A percentile compares a stretch with the other conserved stretches of the same genome.
phyloP scores from a whole-genome alignment of 192 early-diverging fungal species.

The Umbelopsis sp. region DNA sequence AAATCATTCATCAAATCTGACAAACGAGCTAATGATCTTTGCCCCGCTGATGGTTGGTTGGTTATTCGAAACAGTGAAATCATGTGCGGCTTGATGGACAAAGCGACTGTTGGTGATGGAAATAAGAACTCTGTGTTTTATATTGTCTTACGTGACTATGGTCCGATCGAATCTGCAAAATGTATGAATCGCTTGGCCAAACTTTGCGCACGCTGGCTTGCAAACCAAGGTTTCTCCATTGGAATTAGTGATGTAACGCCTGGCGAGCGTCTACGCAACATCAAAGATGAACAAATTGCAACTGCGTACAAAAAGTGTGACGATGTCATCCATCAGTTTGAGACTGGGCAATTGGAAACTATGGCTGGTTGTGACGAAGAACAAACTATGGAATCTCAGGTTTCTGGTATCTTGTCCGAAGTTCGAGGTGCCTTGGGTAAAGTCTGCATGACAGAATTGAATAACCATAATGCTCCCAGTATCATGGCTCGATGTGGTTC shows the following conservation, averaged over 20 bases:
- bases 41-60: constrained; percentile 88
- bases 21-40: constrained; percentile 67
- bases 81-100: constrained; percentile 93
- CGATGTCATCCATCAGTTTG: constrained; percentile 71
- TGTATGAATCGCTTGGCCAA: constrained; percentile 97
- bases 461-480: constrained; percentile 93
- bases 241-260: constrained; percentile 98
- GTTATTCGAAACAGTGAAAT: constrained; percentile 94
- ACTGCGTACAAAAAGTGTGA: constrained; percentile 86
- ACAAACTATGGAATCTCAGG: constrained; percentile 83
- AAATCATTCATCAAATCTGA: constrained; percentile 70
- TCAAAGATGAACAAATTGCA: constrained; percentile 80
- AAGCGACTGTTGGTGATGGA: constrained; percentile 94
- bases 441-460: constrained; percentile 90
- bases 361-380: constrained; percentile 87
- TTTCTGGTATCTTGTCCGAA: constrained; percentile 85
- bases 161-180: constrained; percentile 79
- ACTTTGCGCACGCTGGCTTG: constrained; percentile 39
- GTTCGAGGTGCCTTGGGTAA: constrained; percentile 93
- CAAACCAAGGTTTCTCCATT: constrained; percentile 95
- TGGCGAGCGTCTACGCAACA: constrained; percentile 67
- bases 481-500: constrained; percentile 99
- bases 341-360: constrained; percentile 73
- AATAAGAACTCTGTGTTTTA: constrained; percentile 96
- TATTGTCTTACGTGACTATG: constrained; percentile 90